phyloP scores from a whole-genome alignment of 2,329 filamentous ascomycete genomes.

The Furcasterigmium sp. region DNA sequence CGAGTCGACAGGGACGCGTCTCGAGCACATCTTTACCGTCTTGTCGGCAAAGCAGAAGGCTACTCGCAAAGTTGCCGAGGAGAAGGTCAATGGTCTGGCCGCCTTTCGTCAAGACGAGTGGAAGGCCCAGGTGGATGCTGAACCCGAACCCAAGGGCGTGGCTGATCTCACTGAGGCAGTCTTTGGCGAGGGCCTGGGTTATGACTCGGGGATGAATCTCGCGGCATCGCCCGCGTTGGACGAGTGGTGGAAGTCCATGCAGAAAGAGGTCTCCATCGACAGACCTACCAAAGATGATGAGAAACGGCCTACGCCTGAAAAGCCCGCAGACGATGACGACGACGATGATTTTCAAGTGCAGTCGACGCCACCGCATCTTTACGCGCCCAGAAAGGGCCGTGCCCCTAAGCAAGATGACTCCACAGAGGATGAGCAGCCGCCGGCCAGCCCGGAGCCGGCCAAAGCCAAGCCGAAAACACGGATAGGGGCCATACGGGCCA shows the following conservation, averaged over 20 bases:
- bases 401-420: slow-evolving; percentile 11
- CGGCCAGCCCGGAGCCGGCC: slow-evolving; percentile 7
- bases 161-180: slow-evolving; percentile 32
- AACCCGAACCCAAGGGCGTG: slow-evolving; percentile 20
- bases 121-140: slow-evolving; percentile 16
- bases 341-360: slow-evolving; percentile 50
- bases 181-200: slow-evolving; percentile 31
- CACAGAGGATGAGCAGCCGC: slow-evolving; percentile 26
- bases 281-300: slow-evolving; percentile 8
- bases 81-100: slow-evolving; percentile 45
- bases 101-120: slow-evolving; percentile 39
- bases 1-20: slow-evolving; percentile 41
- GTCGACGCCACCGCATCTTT: slow-evolving; percentile 35
- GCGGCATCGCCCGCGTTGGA: slow-evolving; percentile 30
- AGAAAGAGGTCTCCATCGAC: slow-evolving; percentile 2
- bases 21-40: slow-evolving; percentile 49
- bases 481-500: slow-evolving; percentile 30
- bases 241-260: slow-evolving; percentile 41
- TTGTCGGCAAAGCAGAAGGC: slow-evolving; percentile 40
- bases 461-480: slow-evolving; percentile 14
- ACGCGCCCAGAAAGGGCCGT: slow-evolving; percentile 16
- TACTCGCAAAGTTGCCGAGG: slow-evolving; percentile 36
- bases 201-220: slow-evolving; percentile 20
- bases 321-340: slow-evolving; percentile 15
- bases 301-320: background rate